Evolutionary conservation across 768 basidiomycete species (phyloP).

Genomic region (Inosperma sp.): DNA sequence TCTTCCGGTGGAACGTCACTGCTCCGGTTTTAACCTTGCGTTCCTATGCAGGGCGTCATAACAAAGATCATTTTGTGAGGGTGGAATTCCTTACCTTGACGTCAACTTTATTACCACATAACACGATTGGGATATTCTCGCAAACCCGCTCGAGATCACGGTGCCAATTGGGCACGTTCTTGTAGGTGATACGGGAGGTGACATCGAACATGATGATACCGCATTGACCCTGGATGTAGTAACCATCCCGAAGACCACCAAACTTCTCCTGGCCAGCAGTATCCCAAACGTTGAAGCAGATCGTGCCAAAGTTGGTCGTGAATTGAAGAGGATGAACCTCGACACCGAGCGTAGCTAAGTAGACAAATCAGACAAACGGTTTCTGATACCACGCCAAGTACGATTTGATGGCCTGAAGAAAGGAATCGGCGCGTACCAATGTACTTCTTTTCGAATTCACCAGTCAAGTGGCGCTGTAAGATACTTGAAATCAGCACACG

Average conservation of each 20-base stretch:
- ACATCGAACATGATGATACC: constrained; percentile 99
- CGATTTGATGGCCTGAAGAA: constrained; percentile 13
- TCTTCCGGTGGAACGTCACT: constrained; percentile 99
- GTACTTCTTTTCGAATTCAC: constrained; percentile 99
- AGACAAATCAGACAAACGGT: constrained; percentile 17
- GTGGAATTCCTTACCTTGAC: constrained; percentile 84
- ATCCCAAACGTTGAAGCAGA: constrained; percentile 99
- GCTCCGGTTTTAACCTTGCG: constrained; percentile 99
- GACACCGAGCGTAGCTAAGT: constrained; percentile 93
- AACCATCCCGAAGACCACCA: constrained; percentile 95
- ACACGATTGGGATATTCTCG: constrained; percentile 98
- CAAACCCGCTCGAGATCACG: constrained; percentile 99
- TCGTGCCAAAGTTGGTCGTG: constrained; percentile 97
- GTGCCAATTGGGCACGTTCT: constrained; percentile 99
- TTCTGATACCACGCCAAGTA: constrained; percentile 15
- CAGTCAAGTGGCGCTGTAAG: constrained; percentile 89
- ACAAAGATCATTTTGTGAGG: constrained; percentile 6
- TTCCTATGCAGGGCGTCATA: constrained; percentile 53
- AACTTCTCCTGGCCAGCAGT: constrained; percentile 99
- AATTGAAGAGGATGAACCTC: constrained; percentile 97
- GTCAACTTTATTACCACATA: constrained; percentile 99
- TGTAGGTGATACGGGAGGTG: constrained; percentile 99
- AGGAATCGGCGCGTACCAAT: constrained; percentile 60
- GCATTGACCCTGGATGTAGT: constrained; percentile 96
- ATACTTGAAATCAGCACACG: constrained; percentile 49